These are phyloP conservation scores for Spiromastix sp. DNA, from an alignment of 2,329 filamentous ascomycete species.

Conservation along the genomic window DNA sequence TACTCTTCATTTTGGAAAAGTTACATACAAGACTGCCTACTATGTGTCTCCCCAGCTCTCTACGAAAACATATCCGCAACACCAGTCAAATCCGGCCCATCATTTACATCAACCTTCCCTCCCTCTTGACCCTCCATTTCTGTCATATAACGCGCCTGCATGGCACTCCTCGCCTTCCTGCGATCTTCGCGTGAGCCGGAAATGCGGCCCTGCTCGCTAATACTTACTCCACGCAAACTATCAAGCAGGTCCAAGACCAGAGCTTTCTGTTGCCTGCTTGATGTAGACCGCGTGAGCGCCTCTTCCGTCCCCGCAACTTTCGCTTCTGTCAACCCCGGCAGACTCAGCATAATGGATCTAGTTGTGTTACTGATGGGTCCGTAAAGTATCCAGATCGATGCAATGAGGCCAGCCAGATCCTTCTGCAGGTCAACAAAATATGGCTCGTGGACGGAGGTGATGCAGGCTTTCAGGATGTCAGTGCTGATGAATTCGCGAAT, in stretches of 20 bases:
- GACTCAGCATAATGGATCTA: conserved; percentile 60
- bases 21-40: too few relatives aligned
- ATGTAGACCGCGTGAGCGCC: conserved; percentile 45
- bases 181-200: conserved; percentile 31
- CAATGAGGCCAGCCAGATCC: conserved; percentile 80
- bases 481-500: conserved; percentile 85
- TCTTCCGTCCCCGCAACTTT: conserved; percentile 57
- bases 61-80: conserved; percentile 45
- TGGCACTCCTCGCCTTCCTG: conserved; percentile 31
- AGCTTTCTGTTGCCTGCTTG: conserved; percentile 65
- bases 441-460: conserved; percentile 82
- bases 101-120: conserved; percentile 33
- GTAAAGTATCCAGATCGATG: conserved; percentile 72
- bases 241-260: conserved; percentile 77
- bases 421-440: conserved; percentile 97
- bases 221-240: conserved; percentile 78
- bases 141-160: conserved; percentile 34
- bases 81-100: conserved; percentile 41
- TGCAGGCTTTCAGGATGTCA: conserved; percentile 80
- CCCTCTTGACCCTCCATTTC: conserved; percentile 33
- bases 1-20: too few relatives aligned
- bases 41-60: too few relatives aligned
- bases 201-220: conserved; percentile 87
- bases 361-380: conserved; percentile 59
- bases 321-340: conserved; percentile 63